phyloP scores from a whole-genome alignment of 2,329 filamentous ascomycete species.

The Grosmannia huntii region DNA sequence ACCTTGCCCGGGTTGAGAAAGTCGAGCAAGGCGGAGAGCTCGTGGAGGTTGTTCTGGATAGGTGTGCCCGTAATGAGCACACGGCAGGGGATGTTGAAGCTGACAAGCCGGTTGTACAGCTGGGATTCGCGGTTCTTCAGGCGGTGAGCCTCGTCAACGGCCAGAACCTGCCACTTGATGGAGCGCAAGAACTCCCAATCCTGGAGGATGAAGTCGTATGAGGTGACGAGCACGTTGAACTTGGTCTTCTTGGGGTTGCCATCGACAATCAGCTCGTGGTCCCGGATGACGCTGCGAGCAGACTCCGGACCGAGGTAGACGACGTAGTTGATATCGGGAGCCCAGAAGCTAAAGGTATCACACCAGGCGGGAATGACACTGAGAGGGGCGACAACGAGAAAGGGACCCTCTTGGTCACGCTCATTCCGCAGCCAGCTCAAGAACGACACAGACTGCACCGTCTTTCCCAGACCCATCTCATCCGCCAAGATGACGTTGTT shows the following conservation, averaged over 20 bases:
- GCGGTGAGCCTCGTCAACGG: conserved; percentile 91
- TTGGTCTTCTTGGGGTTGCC: conserved; percentile 80
- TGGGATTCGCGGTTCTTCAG: conserved; percentile 95
- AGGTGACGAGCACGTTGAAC: conserved; percentile 95
- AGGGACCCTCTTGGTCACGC: conserved; percentile 81
- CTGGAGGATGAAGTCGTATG: conserved; percentile 88
- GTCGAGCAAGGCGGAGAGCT: conserved; percentile 84
- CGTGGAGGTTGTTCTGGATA: conserved; percentile 91
- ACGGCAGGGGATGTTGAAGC: conserved; percentile 78
- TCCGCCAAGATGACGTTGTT: conserved; percentile 97
- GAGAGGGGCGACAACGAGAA: conserved; percentile 90
- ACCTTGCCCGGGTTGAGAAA: conserved; percentile 95
- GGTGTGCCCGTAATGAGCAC: conserved; percentile 94
- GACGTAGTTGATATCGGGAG: conserved; percentile 91
- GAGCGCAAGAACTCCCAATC: conserved; percentile 75
- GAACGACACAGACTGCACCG: conserved; percentile 92
- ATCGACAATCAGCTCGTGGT: conserved; percentile 79
- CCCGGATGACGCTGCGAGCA: conserved; percentile 74
- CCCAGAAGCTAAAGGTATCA: conserved; percentile 94
- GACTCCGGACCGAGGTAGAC: conserved; percentile 88
- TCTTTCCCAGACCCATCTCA: conserved; percentile 98
- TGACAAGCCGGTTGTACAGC: conserved; percentile 71
- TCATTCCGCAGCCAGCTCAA: conserved; percentile 94
- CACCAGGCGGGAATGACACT: conserved; percentile 98
- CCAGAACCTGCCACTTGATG: conserved; percentile 96